Evolutionary conservation across 306 rosid genomes (phyloP), one percentile per base, ranked within the genome.

Genomic region (Dalbergia cultrata): DNA sequence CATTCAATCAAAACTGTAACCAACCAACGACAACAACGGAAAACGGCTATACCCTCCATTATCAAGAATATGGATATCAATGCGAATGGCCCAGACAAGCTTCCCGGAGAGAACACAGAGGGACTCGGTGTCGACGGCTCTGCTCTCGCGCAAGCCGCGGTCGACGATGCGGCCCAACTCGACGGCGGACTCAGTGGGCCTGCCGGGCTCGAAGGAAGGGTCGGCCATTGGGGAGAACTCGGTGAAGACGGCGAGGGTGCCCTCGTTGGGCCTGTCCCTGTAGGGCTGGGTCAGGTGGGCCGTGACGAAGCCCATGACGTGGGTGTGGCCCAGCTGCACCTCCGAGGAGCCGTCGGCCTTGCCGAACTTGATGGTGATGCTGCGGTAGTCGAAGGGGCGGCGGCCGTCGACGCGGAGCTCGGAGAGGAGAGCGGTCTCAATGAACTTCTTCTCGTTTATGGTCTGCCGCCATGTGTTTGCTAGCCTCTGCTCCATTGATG

Each of bases 211-310:
- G 64, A 89, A 95, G 39, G 97, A 91, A 62, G 97, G 98, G 54
- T 95, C 99, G 11, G 97, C 99, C 99, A 93, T 95, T 18, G 96
- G 97, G 52, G 99, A 93, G 78, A 95, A 93, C 82, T 95, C 97
- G 5, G 97, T 90, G 90, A 74, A 95, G 71, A 95, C 81, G n/a
- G 97, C 84, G 62, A 95, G 97, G 1, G 90, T 43, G 57, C 99
- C 99, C 74, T 95, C 99, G 58, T 93, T 93, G 70, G 97, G 92
- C 59, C 97, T 86, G 70, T 95, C 99, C 21, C 82, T 77, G 68
- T 95, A 95, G n/a, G 99, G 99, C 61, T 86, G 91, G 52, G 86
- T 79, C 17, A 95, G 85, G 58, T 95, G 94, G 19, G 89, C 93
- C 6, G 90, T 85, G 67, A 93, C 95, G 79, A 87, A 86, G 49